Evolutionary conservation across 257 asterid species (phyloP).

Genomic region (Leptodermis oblonga): DNA sequence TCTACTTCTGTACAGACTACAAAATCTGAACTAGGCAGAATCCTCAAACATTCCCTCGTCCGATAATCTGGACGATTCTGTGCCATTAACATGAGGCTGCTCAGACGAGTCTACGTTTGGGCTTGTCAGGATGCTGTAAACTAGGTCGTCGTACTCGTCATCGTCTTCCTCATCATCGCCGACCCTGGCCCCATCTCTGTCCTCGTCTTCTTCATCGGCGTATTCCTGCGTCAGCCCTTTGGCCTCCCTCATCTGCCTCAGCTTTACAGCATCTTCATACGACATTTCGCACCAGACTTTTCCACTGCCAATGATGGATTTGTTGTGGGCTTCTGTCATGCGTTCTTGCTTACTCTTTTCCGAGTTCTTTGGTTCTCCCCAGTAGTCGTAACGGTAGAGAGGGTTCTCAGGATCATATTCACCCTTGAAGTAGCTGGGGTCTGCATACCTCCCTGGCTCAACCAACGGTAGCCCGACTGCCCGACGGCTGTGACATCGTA

Average conservation of each 20-base stretch:
- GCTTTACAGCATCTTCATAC: slow-evolving; percentile 78
- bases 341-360: slow-evolving; percentile 92
- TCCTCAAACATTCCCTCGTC: slow-evolving; percentile 84
- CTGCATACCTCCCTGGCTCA: slow-evolving; percentile 81
- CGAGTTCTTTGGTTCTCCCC: slow-evolving; percentile 99
- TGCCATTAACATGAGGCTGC: slow-evolving; percentile 89
- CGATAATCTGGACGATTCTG: slow-evolving; percentile 69
- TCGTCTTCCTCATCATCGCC: slow-evolving; percentile 33
- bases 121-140: slow-evolving; percentile 69
- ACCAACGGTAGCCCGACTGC: slow-evolving; percentile 89
- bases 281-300: slow-evolving; percentile 91
- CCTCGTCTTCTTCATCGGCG: slow-evolving; percentile 38
- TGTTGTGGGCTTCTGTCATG: slow-evolving; percentile 79
- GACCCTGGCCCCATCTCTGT: slow-evolving; percentile 21
- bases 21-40: slow-evolving; percentile 3
- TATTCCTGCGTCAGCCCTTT: slow-evolving; percentile 48
- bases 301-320: slow-evolving; percentile 85
- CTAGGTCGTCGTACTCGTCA: slow-evolving; percentile 48
- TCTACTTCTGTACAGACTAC: slow-evolving; percentile 14
- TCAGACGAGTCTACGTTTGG: slow-evolving; percentile 36
- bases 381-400: slow-evolving; percentile 83
- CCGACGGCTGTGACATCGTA: slow-evolving; percentile 57
- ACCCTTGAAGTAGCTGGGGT: slow-evolving; percentile 73
- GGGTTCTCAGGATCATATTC: slow-evolving; percentile 76
- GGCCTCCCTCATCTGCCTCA: slow-evolving; percentile 59